Base-by-base conservation (phyloP, 129 eudicot genomes). In the Saussurea involucrata region DNA sequence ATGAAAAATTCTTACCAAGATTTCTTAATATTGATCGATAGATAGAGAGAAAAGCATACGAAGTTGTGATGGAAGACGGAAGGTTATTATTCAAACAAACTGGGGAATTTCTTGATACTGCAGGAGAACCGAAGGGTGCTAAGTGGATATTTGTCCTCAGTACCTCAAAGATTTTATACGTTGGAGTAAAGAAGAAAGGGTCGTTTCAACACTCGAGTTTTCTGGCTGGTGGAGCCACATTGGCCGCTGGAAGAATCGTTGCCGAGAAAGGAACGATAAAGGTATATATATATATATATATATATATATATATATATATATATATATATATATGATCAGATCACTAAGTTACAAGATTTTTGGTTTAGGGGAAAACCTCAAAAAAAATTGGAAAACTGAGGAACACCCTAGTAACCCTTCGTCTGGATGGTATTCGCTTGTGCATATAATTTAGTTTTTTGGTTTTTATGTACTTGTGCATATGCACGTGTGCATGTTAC, bases 131-230 rank as follows among this genome's bases (percentile, higher is more conserved):
- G 17, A 83, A 76, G 69, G 89, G 87, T 53, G 71, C 84, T 13
- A 92, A 89, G 66, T 92, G 97, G 97, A 92, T 92, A 80, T 92
- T 92, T 83, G 97, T 92, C 74, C 81, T 92, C 82, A 89, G 97
- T 37, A 86, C 97, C n/a, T 87, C 80, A 1, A 77, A 84, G 78
- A 78, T 72, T 65, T 81, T 92, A 22, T 92, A 92, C 27, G 89
- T 86, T 73, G 96, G 92, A 22, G 88, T 86, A 82, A 89, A 92
- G 81, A 87, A 77, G 81, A 92, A 88, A 73, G 97, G 97, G 68
- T 61, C 57, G 9, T 92, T 92, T 81, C 97, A 92, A 68, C 97
- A 89, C 85, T 92, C 97, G 28, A 92, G 97, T 82, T 92, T 92
- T 82, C 87, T 92, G 24, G 91, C 97, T 10, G 97, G 92, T 46